These are phyloP conservation scores for Pythium phragmitis DNA, from an alignment of 352 stramenopile genomes.

Conservation along the genomic window DNA sequence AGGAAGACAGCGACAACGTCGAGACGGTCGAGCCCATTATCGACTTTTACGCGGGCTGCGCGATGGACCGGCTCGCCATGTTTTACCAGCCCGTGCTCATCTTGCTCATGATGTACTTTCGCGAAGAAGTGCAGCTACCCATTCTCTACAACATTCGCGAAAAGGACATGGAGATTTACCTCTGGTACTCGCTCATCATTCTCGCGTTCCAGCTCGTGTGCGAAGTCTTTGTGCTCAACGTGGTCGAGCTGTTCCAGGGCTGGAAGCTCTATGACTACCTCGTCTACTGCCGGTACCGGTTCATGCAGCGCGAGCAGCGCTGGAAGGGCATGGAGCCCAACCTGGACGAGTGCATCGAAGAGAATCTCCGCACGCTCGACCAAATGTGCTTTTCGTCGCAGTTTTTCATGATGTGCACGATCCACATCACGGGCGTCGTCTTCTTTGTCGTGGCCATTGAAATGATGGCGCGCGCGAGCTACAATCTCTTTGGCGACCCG, in stretches of 20 bases:
- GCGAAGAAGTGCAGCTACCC: constrained; percentile 91
- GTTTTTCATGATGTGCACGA: constrained; percentile 97
- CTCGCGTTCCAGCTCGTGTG: constrained; percentile 93
- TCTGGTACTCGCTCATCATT: constrained; percentile 95
- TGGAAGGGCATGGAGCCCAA: constrained; percentile 97
- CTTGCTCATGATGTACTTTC: constrained; percentile 94
- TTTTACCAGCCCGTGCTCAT: constrained; percentile 96
- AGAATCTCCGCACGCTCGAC: constrained; percentile 93
- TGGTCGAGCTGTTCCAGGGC: constrained; percentile 96
- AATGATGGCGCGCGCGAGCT: constrained; percentile 94
- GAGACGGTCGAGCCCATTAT: constrained; percentile 97
- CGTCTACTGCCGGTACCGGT: constrained; percentile 95
- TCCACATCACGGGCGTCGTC: constrained; percentile 93
- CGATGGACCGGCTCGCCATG: constrained; percentile 89
- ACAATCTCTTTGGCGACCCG: constrained; percentile 97
- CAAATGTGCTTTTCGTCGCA: constrained; percentile 98
- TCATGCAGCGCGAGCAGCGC: constrained; percentile 93
- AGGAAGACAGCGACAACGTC: constrained; percentile 47
- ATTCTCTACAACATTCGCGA: constrained; percentile 96
- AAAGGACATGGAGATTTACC: constrained; percentile 98
- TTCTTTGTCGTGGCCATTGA: constrained; percentile 95
- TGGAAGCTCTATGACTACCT: constrained; percentile 99
- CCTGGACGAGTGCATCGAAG: constrained; percentile 97
- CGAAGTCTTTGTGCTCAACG: constrained; percentile 95
- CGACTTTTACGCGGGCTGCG: constrained; percentile 90